Evolutionary conservation across 805 yeast genomes (phyloP).

Genomic region (Yueomyces sp.): DNA sequence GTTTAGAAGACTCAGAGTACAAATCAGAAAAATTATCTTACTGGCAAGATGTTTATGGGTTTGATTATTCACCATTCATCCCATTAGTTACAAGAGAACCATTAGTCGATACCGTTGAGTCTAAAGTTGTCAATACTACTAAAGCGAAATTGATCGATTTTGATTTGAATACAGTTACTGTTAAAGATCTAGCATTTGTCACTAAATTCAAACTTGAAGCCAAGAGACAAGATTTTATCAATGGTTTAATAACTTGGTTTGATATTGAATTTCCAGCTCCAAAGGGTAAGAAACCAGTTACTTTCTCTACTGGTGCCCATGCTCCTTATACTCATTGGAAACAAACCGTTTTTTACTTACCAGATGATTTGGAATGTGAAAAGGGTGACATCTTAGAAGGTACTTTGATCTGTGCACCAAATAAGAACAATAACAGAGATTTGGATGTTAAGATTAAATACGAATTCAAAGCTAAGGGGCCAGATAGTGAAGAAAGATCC

Average conservation of each 20-base stretch:
- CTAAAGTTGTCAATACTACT: constrained; percentile 61
- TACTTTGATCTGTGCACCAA: constrained; percentile 62
- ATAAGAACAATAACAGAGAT: constrained; percentile 70
- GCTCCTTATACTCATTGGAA: constrained; percentile 97
- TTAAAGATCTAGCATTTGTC: constrained; percentile 69
- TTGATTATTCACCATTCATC: constrained; percentile 85
- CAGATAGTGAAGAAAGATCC: constrained; percentile 39
- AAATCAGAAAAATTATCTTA: constrained; percentile 81
- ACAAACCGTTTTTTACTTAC: constrained; percentile 87
- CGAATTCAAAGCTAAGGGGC: constrained; percentile 28
- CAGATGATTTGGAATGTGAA: constrained; percentile 63
- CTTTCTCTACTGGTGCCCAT: constrained; percentile 89
- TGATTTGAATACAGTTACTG: constrained; percentile 79
- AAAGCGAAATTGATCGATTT: constrained; percentile 60
- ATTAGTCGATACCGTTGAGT: constrained; percentile 86
- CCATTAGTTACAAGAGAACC: constrained; percentile 86
- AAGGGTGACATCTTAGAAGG: constrained; percentile 70
- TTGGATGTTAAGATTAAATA: constrained; percentile 65
- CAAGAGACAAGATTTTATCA: constrained; percentile 66
- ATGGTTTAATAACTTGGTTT: constrained; percentile 89
- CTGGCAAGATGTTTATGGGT: constrained; percentile 97
- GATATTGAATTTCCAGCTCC: constrained; percentile 73
- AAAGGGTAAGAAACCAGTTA: constrained; percentile 41
- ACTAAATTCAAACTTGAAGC: constrained; percentile 59
- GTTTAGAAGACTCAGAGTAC: constrained; percentile 85